Percentiles rank a stretch among this genome's conserved stretches.
Conservation (phyloP, 495 filamentous ascomycete genomes). For the Penicillium manginii region DNA sequence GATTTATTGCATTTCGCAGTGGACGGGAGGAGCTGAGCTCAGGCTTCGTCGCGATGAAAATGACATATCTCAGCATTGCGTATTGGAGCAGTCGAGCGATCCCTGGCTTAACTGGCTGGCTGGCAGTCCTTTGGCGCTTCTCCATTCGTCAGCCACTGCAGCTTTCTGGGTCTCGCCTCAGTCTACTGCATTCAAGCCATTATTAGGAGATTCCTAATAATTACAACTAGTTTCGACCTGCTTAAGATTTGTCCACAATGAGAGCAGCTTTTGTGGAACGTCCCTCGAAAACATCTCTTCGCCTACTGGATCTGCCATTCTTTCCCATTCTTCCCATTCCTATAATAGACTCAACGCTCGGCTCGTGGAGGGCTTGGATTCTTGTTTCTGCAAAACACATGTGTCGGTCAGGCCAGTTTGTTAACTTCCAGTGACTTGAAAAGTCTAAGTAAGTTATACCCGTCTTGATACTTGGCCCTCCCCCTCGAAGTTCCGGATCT, state of each 20-base stretch:
- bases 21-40: slow-evolving; percentile 28
- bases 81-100: slow-evolving; percentile 11
- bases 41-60: slow-evolving; percentile 21
- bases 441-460: slow-evolving; percentile 16
- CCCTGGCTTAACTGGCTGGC: slow-evolving; percentile 24
- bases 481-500: too few relatives aligned
- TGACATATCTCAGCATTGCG: slow-evolving; percentile 32
- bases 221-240: slow-evolving; percentile 16
- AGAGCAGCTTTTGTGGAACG: slow-evolving; percentile 20
- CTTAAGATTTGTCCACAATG: slow-evolving; percentile 5
- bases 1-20: slow-evolving; percentile 28
- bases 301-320: neutral
- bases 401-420: slow-evolving; percentile 24
- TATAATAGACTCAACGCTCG: slow-evolving; percentile 18
- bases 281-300: slow-evolving; percentile 3
- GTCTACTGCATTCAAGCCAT: slow-evolving; percentile 16
- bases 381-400: slow-evolving; percentile 10
- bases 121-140: slow-evolving; percentile 9
- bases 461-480: too few relatives aligned
- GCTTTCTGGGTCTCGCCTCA: slow-evolving; percentile 28
- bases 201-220: slow-evolving; percentile 12
- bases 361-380: slow-evolving; percentile 7
- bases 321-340: slow-evolving; percentile 2
- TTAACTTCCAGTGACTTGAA: slow-evolving; percentile 17
- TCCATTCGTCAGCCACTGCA: slow-evolving; percentile 23